A percentile compares a stretch with the other conserved stretches of the same genome.
These are phyloP conservation scores for Hortiboletus campestris DNA, from an alignment of 768 basidiomycete genomes.

Conservation along the genomic window DNA sequence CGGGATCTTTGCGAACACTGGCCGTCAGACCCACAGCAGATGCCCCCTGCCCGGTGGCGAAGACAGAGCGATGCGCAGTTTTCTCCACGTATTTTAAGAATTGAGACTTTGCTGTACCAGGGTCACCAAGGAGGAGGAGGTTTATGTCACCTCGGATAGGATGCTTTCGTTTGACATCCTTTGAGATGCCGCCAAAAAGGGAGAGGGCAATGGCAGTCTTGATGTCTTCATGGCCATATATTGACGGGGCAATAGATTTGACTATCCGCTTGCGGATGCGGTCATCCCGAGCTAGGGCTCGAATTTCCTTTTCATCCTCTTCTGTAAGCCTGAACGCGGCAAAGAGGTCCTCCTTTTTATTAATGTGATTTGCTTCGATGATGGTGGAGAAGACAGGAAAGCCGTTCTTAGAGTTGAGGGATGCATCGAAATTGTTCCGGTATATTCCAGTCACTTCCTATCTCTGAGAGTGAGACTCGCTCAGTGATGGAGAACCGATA, in stretches of 20 bases:
- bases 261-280: constrained; percentile 96
- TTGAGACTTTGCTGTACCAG: constrained; percentile 98
- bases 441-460: constrained; percentile 98
- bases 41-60: constrained; percentile 97
- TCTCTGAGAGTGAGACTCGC: constrained; percentile 8
- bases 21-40: constrained; percentile 98
- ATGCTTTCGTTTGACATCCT: constrained; percentile 96
- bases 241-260: constrained; percentile 98
- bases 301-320: constrained; percentile 93
- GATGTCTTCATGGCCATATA: constrained; percentile 99
- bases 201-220: constrained; percentile 96
- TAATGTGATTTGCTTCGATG: constrained; percentile 97
- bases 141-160: constrained; percentile 98
- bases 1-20: constrained; percentile 96
- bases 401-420: constrained; percentile 96
- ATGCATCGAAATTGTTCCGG: constrained; percentile 98
- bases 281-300: constrained; percentile 82
- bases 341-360: constrained; percentile 98
- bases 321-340: constrained; percentile 98
- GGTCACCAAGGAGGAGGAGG: constrained; percentile 92
- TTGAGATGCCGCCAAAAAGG: constrained; percentile 90
- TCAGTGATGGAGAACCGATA: not conserved
- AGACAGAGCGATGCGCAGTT: constrained; percentile 96
- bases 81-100: constrained; percentile 99
- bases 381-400: constrained; percentile 99